Evolutionary conservation across 164 flowering plant genomes (phyloP), one percentile per base, ranked within the genome.

Genomic region (Berberis vulgaris): DNA sequence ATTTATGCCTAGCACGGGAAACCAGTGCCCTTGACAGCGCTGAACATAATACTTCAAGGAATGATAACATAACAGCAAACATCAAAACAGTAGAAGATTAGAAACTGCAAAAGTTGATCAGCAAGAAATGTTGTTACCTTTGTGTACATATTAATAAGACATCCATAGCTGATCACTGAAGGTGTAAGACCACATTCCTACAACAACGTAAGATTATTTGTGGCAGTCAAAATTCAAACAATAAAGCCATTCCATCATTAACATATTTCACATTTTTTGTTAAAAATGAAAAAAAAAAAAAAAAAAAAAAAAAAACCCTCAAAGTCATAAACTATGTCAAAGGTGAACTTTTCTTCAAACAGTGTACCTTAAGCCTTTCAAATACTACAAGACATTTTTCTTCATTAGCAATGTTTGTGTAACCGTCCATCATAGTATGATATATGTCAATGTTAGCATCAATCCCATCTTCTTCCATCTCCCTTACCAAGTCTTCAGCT

Each of bases 391-490:
- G 69, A 65, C 96, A 89, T 79, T 91, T 91, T 6, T 82, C 85
- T 72, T 89, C 96, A 76, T 85, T 68, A 49, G 79, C 82, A 65
- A 83, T 70, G 75, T 85, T 91, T 11, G 96, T 87, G 81, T 94
- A 94, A 59, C 99, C 99, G 77, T 91, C 96, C 99, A 94, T 94
- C 97, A 94, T 91, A n/a, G 91, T 89, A 62, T 94, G 99, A 71
- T 91, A 94, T 61, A 91, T 81, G 65, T 83, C 87, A 57, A 87
- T 81, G 44, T 96, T 85, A 75, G 95, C 95, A 81, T 89, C 97
- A 70, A 94, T 91, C 9, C 99, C 99, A 68, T 81, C 87, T 80
- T 81, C 91, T 80, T 94, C 97, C 99, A 94, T 94, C 71, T 89
- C 90, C 71, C 82, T 84, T 47, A 94, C 97, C 75, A 91, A 78